Evolutionary conservation across 2,329 filamentous ascomycete species (phyloP), one percentile per base, ranked within the genome.

Genomic region (Cercospora sp.): DNA sequence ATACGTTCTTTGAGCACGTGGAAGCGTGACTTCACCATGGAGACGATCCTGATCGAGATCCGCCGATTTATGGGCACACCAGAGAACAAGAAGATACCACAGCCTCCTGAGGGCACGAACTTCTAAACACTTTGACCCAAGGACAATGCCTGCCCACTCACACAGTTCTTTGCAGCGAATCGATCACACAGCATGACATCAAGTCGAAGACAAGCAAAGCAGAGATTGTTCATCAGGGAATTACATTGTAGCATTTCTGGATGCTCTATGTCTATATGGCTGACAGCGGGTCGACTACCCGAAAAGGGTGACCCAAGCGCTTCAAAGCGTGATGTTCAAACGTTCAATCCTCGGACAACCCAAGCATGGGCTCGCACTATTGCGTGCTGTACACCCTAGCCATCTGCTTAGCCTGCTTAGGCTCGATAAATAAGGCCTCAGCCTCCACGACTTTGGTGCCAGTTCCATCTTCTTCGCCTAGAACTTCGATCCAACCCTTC

Each of bases 21-120:
- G 95, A 95, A 92, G 84, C 87, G 93, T 68, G 91, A 96, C 58
- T 95, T 93, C 78, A 97, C 93, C 36, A 97, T 97, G 92, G 94
- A 98, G 84, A 97, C 92, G 1, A 89, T 97, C 64, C 83, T 97
- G 72, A 92, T 95, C 71, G 93, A 97, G 79, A 84, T 97, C 68
- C 72, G 84, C 73, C 96, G 94, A 81, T 97, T 92, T 80, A 98
- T 99, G 95, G 94, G 94, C 31, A 88, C 94, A 68, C 89, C 91
- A 28, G 86, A 89, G 73, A 91, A 98, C 84, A 97, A 97, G 87
- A 98, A 98, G 83, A 88, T 97, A 31, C 91, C 93, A 12, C 95
- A 99, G 80, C 95, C 95, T 48, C 88, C 92, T 3, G 95, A 99
- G 83, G 94, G 93, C 67, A 89, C 91, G 31, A 90, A 78, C 71